These are phyloP conservation scores for Corylus heterophylla DNA, from an alignment of 306 rosid species.

Conservation along the genomic window DNA sequence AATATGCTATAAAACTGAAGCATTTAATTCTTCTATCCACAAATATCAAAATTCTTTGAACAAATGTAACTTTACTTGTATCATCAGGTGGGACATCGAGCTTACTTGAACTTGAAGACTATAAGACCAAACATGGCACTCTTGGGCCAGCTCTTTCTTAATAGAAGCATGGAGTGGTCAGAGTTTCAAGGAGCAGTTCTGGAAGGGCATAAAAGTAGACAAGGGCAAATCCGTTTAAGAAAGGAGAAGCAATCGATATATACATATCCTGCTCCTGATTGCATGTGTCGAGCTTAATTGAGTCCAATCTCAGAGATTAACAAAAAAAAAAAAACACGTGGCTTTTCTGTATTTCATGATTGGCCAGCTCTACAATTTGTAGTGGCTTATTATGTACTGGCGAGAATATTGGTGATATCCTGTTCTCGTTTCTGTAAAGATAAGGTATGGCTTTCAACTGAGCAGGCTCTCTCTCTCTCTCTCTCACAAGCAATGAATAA, in stretches of 20 bases:
- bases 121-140: slow-evolving; percentile 92
- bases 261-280: slow-evolving; percentile 91
- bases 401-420: neutral
- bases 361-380: neutral
- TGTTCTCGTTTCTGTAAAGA: neutral
- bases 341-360: neutral
- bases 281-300: slow-evolving; percentile 79
- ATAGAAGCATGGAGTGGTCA: slow-evolving; percentile 73
- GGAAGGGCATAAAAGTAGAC: slow-evolving; percentile 78
- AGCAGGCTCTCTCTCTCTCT: too few species aligned
- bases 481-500: too few species aligned
- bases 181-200: slow-evolving; percentile 68
- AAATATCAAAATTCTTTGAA: neutral
- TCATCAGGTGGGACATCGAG: slow-evolving; percentile 90
- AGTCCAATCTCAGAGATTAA: neutral
- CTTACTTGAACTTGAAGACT: slow-evolving; percentile 77
- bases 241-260: slow-evolving; percentile 90
- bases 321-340: too few species aligned
- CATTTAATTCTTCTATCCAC: neutral
- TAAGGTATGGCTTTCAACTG: neutral
- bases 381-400: neutral
- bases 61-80: slow-evolving; percentile 26
- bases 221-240: slow-evolving; percentile 82
- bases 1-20: neutral
- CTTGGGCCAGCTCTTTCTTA: slow-evolving; percentile 89